Evolutionary conservation across 305 asterid genomes (phyloP).

Genomic region (Rubia occidens): DNA sequence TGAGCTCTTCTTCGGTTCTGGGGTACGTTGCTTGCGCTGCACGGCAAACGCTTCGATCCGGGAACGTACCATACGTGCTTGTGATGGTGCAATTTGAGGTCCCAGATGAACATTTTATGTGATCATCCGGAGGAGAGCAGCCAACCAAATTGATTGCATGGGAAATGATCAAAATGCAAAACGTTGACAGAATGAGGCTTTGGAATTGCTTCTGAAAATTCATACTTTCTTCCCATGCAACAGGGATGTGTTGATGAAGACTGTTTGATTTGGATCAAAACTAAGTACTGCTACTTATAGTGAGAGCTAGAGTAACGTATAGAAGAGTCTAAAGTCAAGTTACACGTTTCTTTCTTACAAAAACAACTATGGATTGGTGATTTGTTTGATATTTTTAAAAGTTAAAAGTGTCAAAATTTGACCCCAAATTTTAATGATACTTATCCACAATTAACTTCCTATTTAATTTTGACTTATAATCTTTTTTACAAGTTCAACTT

Average conservation of each 20-base stretch:
- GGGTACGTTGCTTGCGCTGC: conserved; percentile 19
- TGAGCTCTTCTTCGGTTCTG: conserved; percentile 15
- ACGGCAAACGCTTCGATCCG: conserved; percentile 20
- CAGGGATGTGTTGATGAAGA: background rate
- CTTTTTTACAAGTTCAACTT: no score
- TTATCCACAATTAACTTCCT: no score
- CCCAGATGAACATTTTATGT: conserved; percentile 15
- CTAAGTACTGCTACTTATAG: no score
- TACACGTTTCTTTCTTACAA: no score
- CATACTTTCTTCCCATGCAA: background rate
- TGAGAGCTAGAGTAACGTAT: no score
- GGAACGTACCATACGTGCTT: conserved; percentile 16
- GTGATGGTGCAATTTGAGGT: conserved; percentile 16
- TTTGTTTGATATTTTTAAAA: no score
- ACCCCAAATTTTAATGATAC: no score
- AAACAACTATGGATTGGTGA: no score
- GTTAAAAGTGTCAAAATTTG: no score
- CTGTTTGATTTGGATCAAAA: no score
- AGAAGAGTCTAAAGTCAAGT: no score
- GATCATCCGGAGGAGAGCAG: conserved; percentile 18
- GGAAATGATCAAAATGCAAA: background rate
- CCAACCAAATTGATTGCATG: background rate
- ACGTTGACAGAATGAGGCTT: background rate
- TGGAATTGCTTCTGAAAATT: background rate
- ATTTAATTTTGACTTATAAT: no score